phyloP scores from a whole-genome alignment of 2,329 filamentous ascomycete genomes.

The Colletotrichum spaethianum region DNA sequence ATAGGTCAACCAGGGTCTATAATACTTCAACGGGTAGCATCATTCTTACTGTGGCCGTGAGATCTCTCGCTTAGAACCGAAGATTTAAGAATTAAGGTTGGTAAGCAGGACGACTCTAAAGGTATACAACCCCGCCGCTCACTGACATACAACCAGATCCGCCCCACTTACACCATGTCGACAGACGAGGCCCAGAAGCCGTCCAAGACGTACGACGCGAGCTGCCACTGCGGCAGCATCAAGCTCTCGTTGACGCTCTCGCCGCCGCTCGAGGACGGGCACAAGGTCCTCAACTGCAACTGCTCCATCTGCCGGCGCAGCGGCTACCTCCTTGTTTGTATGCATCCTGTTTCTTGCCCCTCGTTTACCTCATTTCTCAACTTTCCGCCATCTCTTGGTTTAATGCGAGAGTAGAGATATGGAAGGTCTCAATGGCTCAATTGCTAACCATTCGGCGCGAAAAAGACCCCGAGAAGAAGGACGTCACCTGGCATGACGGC shows the following conservation, averaged over 20 bases:
- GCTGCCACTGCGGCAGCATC: slow-evolving; percentile 68
- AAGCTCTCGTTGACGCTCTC: slow-evolving; percentile 63
- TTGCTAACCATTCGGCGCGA: neutral
- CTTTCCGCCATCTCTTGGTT: neutral
- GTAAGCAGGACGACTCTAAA: neutral
- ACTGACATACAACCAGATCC: too few relatives aligned
- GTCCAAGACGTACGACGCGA: slow-evolving; percentile 60
- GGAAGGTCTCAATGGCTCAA: neutral
- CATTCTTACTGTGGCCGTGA: too few relatives aligned
- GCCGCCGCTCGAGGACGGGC: slow-evolving; percentile 59
- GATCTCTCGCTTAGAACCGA: neutral
- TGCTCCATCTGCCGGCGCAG: slow-evolving; percentile 68
- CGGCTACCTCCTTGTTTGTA: slow-evolving; percentile 66
- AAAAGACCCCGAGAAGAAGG: slow-evolving; percentile 59
- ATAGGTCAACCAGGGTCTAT: neutral
- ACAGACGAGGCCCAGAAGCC: slow-evolving; percentile 40
- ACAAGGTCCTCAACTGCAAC: slow-evolving; percentile 64
- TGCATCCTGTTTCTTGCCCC: slow-evolving; percentile 38
- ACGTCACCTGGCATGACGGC: slow-evolving; percentile 60
- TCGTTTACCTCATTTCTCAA: neutral
- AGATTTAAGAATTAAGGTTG: neutral
- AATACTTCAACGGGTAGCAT: neutral
- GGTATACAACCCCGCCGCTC: neutral
- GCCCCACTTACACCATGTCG: slow-evolving; percentile 32
- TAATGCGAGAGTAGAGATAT: neutral